phyloP scores from a whole-genome alignment of 495 filamentous ascomycete species.

The Penicillium manginii region DNA sequence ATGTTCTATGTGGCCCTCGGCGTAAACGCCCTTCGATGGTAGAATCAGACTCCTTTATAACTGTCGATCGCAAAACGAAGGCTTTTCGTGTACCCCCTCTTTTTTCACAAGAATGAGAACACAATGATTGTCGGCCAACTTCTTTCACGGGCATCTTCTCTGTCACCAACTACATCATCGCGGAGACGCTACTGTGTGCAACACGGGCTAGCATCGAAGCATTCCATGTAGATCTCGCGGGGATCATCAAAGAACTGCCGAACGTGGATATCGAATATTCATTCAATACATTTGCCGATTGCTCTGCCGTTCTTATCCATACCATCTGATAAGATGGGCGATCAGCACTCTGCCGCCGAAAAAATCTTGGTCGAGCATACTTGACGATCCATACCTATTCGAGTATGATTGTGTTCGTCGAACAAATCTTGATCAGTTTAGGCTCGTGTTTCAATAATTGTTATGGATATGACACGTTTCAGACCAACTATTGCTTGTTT shows the following conservation, averaged over 20 bases:
- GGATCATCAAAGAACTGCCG: conserved; percentile 10
- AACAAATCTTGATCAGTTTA: conserved; percentile 12
- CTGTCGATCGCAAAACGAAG: background rate
- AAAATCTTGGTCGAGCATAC: conserved; percentile 10
- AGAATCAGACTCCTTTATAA: background rate
- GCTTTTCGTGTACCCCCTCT: background rate
- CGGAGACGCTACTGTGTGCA: background rate
- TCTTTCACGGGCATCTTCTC: background rate
- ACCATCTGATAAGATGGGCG: conserved; percentile 22
- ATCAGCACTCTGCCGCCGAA: conserved; percentile 15
- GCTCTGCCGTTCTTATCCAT: conserved; percentile 1
- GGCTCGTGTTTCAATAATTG: conserved; percentile 10
- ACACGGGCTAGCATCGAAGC: conserved; percentile 2
- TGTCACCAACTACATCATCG: conserved; percentile 8
- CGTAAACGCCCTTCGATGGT: background rate
- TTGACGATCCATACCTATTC: conserved; percentile 2
- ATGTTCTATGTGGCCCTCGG: background rate
- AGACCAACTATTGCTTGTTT: background rate
- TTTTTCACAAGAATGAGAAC: background rate
- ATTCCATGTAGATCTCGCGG: conserved; percentile 7
- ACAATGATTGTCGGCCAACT: background rate
- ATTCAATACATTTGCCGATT: conserved; percentile 6
- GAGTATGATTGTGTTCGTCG: background rate
- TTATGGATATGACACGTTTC: background rate
- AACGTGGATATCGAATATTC: conserved; percentile 6